These are phyloP conservation scores for Annulohypoxylon bovei DNA, from an alignment of 495 filamentous ascomycete genomes.

Conservation along the genomic window DNA sequence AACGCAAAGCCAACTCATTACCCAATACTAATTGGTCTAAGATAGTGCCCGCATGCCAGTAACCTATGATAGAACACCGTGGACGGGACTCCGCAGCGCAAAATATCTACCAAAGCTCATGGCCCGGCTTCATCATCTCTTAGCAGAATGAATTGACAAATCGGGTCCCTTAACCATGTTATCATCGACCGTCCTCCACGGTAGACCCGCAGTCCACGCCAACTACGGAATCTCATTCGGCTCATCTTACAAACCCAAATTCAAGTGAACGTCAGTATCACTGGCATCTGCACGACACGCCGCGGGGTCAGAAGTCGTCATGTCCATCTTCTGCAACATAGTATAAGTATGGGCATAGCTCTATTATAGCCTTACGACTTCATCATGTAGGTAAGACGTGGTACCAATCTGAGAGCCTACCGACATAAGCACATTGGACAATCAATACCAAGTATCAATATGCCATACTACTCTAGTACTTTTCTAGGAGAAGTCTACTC, in stretches of 20 bases:
- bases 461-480: not conserved
- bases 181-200: not conserved
- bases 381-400: not conserved
- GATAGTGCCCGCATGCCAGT: constrained; percentile 33
- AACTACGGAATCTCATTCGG: constrained; percentile 18
- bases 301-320: constrained; percentile 1
- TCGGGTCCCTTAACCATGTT: not conserved
- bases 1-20: constrained; percentile 40
- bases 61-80: constrained; percentile 30
- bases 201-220: constrained; percentile 10
- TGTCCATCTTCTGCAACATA: not conserved
- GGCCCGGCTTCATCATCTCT: constrained; percentile 15
- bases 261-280: constrained; percentile 20
- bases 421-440: not conserved
- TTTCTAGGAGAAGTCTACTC: not conserved
- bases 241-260: not conserved
- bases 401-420: not conserved
- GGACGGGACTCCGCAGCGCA: constrained; percentile 14
- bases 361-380: not conserved
- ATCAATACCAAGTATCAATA: not conserved
- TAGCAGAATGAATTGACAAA: constrained; percentile 33
- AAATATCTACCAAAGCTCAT: constrained; percentile 11
- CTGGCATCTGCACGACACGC: constrained; percentile 16
- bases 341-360: not conserved
- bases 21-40: constrained; percentile 37